Evolutionary conservation across 2,329 filamentous ascomycete genomes (phyloP).

Genomic region (Penicillium sp.): DNA sequence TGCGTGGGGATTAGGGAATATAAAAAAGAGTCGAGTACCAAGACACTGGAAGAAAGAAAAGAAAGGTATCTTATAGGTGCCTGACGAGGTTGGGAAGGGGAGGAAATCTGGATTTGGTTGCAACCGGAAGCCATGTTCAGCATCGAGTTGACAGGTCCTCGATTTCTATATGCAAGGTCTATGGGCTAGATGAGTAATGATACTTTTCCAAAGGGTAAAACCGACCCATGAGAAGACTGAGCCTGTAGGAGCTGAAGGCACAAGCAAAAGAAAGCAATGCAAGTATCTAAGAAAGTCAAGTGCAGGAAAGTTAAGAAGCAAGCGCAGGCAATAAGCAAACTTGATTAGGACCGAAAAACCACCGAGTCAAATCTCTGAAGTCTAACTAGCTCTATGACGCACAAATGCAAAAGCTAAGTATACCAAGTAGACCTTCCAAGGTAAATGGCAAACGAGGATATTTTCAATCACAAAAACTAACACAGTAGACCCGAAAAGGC

Average conservation of each 20-base stretch:
- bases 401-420: not conserved
- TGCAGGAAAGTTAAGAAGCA: not conserved
- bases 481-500: not conserved
- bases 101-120: not conserved
- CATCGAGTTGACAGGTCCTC: constrained; percentile 7
- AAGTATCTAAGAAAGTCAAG: not conserved
- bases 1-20: no score
- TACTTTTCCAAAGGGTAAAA: not conserved
- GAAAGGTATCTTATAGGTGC: not conserved
- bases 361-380: not conserved
- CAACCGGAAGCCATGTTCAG: constrained; percentile 18
- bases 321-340: not conserved
- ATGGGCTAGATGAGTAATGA: not conserved
- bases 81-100: not conserved
- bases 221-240: not conserved
- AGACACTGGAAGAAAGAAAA: no score
- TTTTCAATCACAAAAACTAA: not conserved
- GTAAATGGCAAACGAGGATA: not conserved
- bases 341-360: not conserved
- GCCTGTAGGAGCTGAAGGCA: not conserved
- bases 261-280: not conserved
- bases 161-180: no score
- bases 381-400: not conserved
- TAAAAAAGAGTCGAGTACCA: no score
- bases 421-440: not conserved